These are phyloP conservation scores for Picea engelmannii DNA, from an alignment of 83 land plant species.

Conservation along the genomic window DNA sequence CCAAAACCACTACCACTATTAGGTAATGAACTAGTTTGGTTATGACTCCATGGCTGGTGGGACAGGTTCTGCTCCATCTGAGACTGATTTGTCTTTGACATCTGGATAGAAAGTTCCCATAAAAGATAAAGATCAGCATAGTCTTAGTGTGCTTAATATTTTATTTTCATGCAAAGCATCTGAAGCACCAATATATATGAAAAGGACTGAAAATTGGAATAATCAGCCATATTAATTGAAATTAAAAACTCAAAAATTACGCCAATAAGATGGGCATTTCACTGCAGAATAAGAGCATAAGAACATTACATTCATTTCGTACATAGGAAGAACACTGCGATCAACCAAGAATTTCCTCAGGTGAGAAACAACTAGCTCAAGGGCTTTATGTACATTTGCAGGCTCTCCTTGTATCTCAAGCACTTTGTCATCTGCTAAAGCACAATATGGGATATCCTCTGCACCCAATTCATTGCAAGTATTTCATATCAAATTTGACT, in stretches of 20 bases:
- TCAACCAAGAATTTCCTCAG: slow-evolving; percentile 49
- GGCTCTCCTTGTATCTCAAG: slow-evolving; percentile 58
- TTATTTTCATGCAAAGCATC: not conserved
- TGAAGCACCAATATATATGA: not conserved
- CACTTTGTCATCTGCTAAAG: slow-evolving; percentile 48
- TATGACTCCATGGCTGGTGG: slow-evolving; percentile 16
- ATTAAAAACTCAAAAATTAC: not conserved
- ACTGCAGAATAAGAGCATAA: not conserved
- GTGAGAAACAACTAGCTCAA: slow-evolving; percentile 51
- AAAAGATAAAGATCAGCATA: not conserved
- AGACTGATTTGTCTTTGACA: not conserved
- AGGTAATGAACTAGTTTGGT: not conserved
- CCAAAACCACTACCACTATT: slow-evolving; percentile 15
- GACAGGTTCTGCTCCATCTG: slow-evolving; percentile 18
- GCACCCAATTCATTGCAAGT: slow-evolving; percentile 2
- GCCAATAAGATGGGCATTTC: not conserved
- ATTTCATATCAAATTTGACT: not conserved
- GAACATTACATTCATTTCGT: slow-evolving; percentile 37
- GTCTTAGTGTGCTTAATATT: not conserved
- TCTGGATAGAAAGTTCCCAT: not conserved
- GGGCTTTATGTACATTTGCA: slow-evolving; percentile 42
- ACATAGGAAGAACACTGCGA: slow-evolving; percentile 41
- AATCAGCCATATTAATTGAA: not conserved
- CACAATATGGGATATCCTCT: slow-evolving; percentile 54
- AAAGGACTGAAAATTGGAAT: not conserved